Conservation (phyloP, 2,329 filamentous ascomycete genomes). For the Endoconidiophora polonica region DNA sequence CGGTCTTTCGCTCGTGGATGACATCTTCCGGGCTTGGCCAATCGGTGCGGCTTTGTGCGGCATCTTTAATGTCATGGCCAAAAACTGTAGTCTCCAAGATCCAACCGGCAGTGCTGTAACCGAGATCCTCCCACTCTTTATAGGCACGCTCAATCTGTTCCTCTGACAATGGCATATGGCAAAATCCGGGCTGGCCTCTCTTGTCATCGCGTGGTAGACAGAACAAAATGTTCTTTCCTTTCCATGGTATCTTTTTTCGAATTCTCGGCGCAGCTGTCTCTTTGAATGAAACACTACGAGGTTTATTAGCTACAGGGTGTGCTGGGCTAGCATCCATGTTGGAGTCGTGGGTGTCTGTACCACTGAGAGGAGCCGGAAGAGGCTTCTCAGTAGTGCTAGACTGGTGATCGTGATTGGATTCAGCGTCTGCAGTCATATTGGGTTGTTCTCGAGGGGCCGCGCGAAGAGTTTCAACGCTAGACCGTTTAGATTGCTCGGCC, state of each 20-base stretch:
- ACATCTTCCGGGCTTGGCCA: constrained; percentile 51
- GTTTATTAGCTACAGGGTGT: constrained; percentile 14
- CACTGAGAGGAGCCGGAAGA: constrained; percentile 3
- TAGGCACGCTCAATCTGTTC: constrained; percentile 45
- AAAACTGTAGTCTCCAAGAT: constrained; percentile 38
- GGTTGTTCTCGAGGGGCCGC: constrained; percentile 3
- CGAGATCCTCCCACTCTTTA: constrained; percentile 48
- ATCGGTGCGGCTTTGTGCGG: constrained; percentile 47
- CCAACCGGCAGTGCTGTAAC: constrained; percentile 53
- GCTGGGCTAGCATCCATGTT: constrained; percentile 23
- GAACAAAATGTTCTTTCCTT: constrained; percentile 57
- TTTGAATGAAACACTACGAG: constrained; percentile 22
- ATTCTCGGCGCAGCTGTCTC: constrained; percentile 34
- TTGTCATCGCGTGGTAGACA: constrained; percentile 51
- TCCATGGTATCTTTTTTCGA: constrained; percentile 61
- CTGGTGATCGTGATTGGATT: background rate
- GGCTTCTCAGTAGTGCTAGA: constrained; percentile 9
- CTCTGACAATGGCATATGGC: constrained; percentile 34
- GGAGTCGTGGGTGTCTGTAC: constrained; percentile 14
- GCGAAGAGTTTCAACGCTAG: constrained; percentile 38
- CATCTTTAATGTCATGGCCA: constrained; percentile 23
- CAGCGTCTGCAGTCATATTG: constrained; percentile 12
- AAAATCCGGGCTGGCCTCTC: constrained; percentile 34
- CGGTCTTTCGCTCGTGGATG: constrained; percentile 33
- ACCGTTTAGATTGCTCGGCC: constrained; percentile 25